A percentile compares a stretch with the other conserved stretches of the same genome.
Conservation (phyloP, 2,329 filamentous ascomycete genomes). For the Nemania abortiva region DNA sequence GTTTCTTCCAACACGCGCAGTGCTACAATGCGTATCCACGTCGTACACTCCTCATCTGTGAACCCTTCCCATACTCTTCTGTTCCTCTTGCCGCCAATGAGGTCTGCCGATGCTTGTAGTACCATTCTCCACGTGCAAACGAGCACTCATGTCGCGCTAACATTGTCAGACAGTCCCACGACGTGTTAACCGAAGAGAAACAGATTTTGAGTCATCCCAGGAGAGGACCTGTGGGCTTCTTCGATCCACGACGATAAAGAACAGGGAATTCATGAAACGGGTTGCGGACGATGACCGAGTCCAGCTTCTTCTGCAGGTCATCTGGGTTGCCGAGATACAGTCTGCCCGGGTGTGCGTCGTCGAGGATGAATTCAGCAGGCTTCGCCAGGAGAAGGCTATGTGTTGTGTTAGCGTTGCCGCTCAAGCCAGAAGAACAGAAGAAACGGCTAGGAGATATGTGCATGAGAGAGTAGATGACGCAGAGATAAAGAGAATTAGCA, state of each 20-base stretch:
- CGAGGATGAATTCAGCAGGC: not conserved
- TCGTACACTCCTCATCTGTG: not conserved
- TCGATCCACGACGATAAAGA: not conserved
- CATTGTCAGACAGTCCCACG: not conserved
- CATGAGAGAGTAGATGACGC: not conserved
- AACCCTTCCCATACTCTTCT: not conserved
- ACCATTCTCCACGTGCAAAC: too few relatives aligned
- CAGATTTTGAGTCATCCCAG: not conserved
- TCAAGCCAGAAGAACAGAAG: not conserved
- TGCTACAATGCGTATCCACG: not conserved
- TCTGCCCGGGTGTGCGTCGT: not conserved
- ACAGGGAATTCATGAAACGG: not conserved
- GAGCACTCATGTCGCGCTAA: not conserved
- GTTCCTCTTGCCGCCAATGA: not conserved
- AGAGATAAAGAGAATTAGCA: not conserved
- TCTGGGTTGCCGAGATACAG: constrained; percentile 7
- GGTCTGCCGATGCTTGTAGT: not conserved
- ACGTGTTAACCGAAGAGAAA: not conserved
- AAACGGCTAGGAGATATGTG: too few relatives aligned
- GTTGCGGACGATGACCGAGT: not conserved
- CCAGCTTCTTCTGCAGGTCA: not conserved
- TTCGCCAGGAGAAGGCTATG: not conserved
- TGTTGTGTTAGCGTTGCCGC: not conserved
- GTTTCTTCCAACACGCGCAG: not conserved
- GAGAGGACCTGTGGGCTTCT: too few relatives aligned